Evolutionary conservation across 1,139 yeast species (phyloP).

Genomic region (Candida anutae): DNA sequence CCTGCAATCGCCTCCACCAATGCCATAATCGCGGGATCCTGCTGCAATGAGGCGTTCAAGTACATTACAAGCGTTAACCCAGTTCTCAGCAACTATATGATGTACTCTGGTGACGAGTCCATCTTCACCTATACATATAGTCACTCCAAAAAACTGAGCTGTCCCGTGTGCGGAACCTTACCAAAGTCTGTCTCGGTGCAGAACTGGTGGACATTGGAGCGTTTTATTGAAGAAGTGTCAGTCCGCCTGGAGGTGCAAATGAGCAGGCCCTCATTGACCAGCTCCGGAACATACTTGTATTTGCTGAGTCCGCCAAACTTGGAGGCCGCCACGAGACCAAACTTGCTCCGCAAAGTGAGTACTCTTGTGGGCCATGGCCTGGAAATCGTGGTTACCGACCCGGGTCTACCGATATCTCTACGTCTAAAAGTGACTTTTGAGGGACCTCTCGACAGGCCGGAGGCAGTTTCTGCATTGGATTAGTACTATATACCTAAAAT

Average conservation of each 20-base stretch:
- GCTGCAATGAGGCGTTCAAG: slow-evolving; percentile 84
- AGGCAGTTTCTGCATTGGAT: background rate
- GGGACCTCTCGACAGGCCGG: slow-evolving; percentile 1
- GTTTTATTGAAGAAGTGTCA: slow-evolving; percentile 36
- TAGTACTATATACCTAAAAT: background rate
- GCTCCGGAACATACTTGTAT: slow-evolving; percentile 36
- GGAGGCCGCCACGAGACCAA: slow-evolving; percentile 42
- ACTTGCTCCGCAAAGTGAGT: slow-evolving; percentile 28
- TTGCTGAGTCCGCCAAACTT: slow-evolving; percentile 45
- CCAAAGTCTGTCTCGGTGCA: slow-evolving; percentile 27
- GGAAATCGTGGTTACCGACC: slow-evolving; percentile 53
- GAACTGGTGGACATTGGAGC: slow-evolving; percentile 38
- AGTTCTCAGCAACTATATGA: slow-evolving; percentile 70
- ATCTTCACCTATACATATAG: slow-evolving; percentile 68
- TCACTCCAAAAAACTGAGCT: slow-evolving; percentile 50
- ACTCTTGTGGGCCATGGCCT: slow-evolving; percentile 36
- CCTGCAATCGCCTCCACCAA: slow-evolving; percentile 95
- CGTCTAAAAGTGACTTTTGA: slow-evolving; percentile 17
- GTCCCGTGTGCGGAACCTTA: slow-evolving; percentile 67
- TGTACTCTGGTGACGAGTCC: slow-evolving; percentile 76
- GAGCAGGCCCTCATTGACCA: slow-evolving; percentile 44
- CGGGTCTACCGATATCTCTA: slow-evolving; percentile 41
- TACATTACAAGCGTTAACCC: slow-evolving; percentile 65
- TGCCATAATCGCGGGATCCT: slow-evolving; percentile 85
- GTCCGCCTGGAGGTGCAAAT: slow-evolving; percentile 31